Conservation (phyloP, 768 basidiomycete genomes). For the Pisolithus tinctorius region DNA sequence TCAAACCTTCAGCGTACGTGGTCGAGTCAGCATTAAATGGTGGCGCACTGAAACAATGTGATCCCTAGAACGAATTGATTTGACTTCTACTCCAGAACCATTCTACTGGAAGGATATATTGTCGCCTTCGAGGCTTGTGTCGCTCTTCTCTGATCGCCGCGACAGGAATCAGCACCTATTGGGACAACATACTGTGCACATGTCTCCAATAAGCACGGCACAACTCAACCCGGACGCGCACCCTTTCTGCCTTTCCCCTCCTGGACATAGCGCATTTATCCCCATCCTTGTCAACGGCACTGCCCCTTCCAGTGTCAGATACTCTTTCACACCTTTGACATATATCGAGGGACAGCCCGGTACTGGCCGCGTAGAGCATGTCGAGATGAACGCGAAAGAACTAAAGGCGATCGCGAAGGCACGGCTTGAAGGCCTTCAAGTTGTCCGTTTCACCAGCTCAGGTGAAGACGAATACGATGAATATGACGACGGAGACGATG, state of each 20-base stretch:
- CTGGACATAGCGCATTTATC: slow-evolving; percentile 52
- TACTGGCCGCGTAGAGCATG: slow-evolving; percentile 40
- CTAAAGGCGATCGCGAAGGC: slow-evolving; percentile 60
- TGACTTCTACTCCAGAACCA: slow-evolving; percentile 38
- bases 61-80: slow-evolving; percentile 26
- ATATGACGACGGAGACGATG: slow-evolving; percentile 54
- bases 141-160: slow-evolving; percentile 28
- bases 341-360: slow-evolving; percentile 33
- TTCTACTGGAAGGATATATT: slow-evolving; percentile 46
- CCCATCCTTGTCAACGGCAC: slow-evolving; percentile 92
- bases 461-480: slow-evolving; percentile 52
- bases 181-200: slow-evolving; percentile 86
- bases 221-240: slow-evolving; percentile 72
- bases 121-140: slow-evolving; percentile 44
- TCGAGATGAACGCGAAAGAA: slow-evolving; percentile 57
- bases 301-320: slow-evolving; percentile 59
- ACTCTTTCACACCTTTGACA: slow-evolving; percentile 65
- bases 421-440: slow-evolving; percentile 46
- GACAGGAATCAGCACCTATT: slow-evolving; percentile 55
- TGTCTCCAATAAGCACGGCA: slow-evolving; percentile 92
- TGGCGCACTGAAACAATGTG: slow-evolving; percentile 4
- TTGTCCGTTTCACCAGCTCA: slow-evolving; percentile 32
- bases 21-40: neutral
- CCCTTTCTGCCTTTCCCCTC: slow-evolving; percentile 65
- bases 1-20: slow-evolving; percentile 28